Base-by-base conservation (phyloP, 768 basidiomycete genomes). In the Lactarius sp. region DNA sequence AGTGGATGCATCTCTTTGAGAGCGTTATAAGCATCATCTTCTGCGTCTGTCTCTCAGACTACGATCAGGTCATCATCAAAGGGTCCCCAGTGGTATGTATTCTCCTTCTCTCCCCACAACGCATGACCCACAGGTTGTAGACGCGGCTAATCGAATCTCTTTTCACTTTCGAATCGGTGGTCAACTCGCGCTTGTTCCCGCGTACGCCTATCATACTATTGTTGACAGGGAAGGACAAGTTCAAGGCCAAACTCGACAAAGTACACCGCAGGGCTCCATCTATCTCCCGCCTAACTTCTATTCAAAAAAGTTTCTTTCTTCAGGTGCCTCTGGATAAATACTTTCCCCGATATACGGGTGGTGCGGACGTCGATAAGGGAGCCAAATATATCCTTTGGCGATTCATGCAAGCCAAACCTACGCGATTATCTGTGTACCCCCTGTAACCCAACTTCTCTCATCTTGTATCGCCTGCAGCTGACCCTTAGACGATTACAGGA, bases 21-120 rank as follows among this genome's bases (percentile, higher is more conserved):
- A 75, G 74, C n/a, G 85, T 87, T 33, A 87, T 85, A 7, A 80
- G 78, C 42, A 85, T 90, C 71, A 85, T 90, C 51, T 88, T 88
- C 74, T 87, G 85, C 71, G 83, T 84, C 34, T 83, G 85, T 12
- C 72, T 90, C 65, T 84, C 83, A 73, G 87, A 89, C 73, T 91
- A 91, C 70, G 87, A 91, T 68, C 84, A 87, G 84, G n/a, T n/a
- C n/a, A n/a, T 27, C 27, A 27, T 27, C 27, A 2, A 2, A 2
- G 27, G 3, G 27, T 1, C 2, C 2, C 27, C 2, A 27, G 2
- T 10, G 46, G 46, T 47, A 47, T 47, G 46, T 9, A 47, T 86
- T 0, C 73, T 6, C 13, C n/a, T 56, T 56, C 31, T 71, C 22
- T 10, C 37, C 52, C 1, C 4, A 31, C 33, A 14, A 7, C 20